phyloP scores from a whole-genome alignment of 352 stramenopile genomes.

The Pythium brassicae region DNA sequence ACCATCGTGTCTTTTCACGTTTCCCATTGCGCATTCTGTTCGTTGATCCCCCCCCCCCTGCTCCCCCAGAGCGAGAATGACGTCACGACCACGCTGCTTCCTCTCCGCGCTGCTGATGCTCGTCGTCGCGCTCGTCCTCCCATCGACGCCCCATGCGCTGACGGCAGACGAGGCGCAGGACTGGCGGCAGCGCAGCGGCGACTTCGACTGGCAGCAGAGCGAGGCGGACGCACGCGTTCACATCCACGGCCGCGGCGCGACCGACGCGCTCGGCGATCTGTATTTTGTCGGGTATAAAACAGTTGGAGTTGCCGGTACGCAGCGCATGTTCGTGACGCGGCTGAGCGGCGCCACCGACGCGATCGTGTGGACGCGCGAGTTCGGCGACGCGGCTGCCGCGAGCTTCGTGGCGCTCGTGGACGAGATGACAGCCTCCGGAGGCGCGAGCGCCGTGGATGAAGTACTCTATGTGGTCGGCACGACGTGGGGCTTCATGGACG shows the following conservation, averaged over 20 bases:
- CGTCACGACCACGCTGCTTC: no score
- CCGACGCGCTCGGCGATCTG: conserved; percentile 37
- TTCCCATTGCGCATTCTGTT: no score
- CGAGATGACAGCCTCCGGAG: conserved; percentile 19
- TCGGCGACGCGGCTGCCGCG: conserved; percentile 43
- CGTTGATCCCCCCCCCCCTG: no score
- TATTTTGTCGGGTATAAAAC: conserved; percentile 61
- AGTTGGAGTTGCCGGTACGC: conserved; percentile 16
- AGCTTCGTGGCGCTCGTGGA: conserved; percentile 52
- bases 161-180: conserved; percentile 30
- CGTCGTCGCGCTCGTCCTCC: neutral
- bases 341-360: conserved; percentile 34
- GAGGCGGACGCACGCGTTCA: conserved; percentile 27
- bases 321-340: conserved; percentile 52
- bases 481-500: conserved; percentile 72
- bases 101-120: no score
- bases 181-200: conserved; percentile 32
- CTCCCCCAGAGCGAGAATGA: no score
- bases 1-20: no score
- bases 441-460: conserved; percentile 11
- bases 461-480: conserved; percentile 59
- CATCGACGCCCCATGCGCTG: neutral
- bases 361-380: conserved; percentile 50
- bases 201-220: conserved; percentile 55
- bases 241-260: conserved; percentile 30